Base-by-base conservation (phyloP, 768 basidiomycete genomes). In the Exsudoporus frostii region DNA sequence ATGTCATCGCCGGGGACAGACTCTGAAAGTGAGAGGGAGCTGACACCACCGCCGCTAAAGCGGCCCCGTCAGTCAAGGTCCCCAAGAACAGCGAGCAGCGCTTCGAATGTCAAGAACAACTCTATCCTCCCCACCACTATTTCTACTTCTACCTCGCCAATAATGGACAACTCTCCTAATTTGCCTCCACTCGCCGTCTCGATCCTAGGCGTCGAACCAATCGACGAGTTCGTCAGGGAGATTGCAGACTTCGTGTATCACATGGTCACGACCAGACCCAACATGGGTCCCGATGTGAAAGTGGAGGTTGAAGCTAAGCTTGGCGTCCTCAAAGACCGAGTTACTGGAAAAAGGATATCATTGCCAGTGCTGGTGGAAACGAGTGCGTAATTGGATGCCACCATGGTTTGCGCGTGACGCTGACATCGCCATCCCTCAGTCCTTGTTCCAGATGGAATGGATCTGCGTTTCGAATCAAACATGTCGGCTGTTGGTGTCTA, bases 261-360 rank as follows among this genome's bases (percentile, higher is more conserved):
- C 63, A 84, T 79, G 74, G 82, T 91, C 60, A 63, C 66, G 49
- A 82, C 75, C 6, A 78, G 80, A 22, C 79, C 82, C 19, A 77
- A 82, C 57, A 65, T 79, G 47, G 82, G 82, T 32, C 76, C 76
- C 32, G 63, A 68, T 11, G 63, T 66, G 17, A 67, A 71, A 34
- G 79, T 96, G 24, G 94, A 96, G 74, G 87, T 96, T 10, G 94
- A 96, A 70, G 93, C 91, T 3, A 96, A 96, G 73, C 77, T 97
- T 48, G 93, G 93, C 4, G 55, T 91, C 17, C 66, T 97, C 65
- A 74, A 76, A 48, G 88, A 93, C 56, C 74, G 74, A 49, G 58
- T 29, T 36, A 70, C 76, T 9, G 82, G 82, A 10, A 74, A 78
- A 65, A 76, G 94, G 58, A 62, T 92, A 62, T 62, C 64, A 22